Evolutionary conservation across 2,329 filamentous ascomycete species (phyloP).

Genomic region (Kalaharituber pfeilii): DNA sequence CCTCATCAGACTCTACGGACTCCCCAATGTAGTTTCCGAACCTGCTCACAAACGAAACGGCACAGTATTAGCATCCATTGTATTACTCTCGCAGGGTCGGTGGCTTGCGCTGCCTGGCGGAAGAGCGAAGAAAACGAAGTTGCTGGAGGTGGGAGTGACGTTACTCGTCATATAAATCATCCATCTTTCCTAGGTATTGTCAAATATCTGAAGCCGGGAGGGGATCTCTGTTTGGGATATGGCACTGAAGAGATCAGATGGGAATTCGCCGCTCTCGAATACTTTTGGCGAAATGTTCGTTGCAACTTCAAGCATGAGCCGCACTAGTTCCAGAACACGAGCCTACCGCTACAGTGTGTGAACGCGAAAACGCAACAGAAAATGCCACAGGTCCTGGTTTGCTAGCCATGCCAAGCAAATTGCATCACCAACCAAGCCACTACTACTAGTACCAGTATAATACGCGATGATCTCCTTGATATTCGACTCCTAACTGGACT

Average conservation of each 20-base stretch:
- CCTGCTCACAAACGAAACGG: constrained; percentile 33
- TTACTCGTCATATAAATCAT: constrained; percentile 94
- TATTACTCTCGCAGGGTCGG: not conserved
- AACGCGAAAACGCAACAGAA: not conserved
- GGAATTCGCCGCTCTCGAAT: too few species aligned
- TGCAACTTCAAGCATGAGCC: not conserved
- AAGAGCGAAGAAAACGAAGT: constrained; percentile 6
- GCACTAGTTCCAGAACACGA: not conserved
- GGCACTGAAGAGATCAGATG: too few species aligned
- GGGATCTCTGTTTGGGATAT: not conserved
- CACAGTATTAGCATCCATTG: constrained; percentile 10
- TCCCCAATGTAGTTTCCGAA: constrained; percentile 98
- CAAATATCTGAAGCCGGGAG: not conserved
- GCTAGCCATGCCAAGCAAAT: too few species aligned
- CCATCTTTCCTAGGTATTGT: constrained; percentile 38
- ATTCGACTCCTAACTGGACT: too few species aligned
- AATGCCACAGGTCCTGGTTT: too few species aligned
- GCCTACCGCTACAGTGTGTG: too few species aligned
- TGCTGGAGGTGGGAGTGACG: not conserved
- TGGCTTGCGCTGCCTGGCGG: not conserved
- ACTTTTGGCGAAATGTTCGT: not conserved
- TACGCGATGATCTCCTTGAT: too few species aligned
- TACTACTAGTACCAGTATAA: too few species aligned
- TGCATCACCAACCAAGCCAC: too few species aligned
- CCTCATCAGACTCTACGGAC: constrained; percentile 57